A percentile compares a stretch with the other conserved stretches of the same genome.
These are phyloP conservation scores for Magnolia changhungtana DNA, from an alignment of 164 flowering plant genomes.

Conservation along the genomic window DNA sequence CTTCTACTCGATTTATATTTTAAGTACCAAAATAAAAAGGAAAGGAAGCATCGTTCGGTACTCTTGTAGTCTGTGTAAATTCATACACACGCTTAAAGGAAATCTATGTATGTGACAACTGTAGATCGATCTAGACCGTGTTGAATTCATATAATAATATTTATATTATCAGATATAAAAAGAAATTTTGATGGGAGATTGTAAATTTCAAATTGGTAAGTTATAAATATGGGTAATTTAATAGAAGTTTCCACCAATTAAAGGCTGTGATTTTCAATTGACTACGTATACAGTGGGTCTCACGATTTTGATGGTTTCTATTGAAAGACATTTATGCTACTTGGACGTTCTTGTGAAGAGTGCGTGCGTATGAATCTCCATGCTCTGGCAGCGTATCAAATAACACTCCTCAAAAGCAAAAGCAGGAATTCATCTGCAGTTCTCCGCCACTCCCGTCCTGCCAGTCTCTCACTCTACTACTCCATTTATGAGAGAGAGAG, in stretches of 20 bases:
- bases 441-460: background rate
- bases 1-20: background rate
- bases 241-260: too few relatives aligned
- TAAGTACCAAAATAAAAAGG: background rate
- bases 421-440: background rate
- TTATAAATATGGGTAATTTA: too few relatives aligned
- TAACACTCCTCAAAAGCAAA: background rate
- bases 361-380: background rate
- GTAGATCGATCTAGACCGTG: background rate
- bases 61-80: background rate
- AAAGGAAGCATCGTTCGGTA: background rate
- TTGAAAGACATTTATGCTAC: too few relatives aligned
- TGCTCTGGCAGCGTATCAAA: background rate
- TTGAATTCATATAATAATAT: background rate
- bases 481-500: background rate
- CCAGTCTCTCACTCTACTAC: background rate
- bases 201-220: too few relatives aligned
- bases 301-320: too few relatives aligned
- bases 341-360: background rate
- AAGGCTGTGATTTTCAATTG: too few relatives aligned
- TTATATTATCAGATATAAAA: too few relatives aligned
- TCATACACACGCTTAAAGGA: background rate
- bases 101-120: background rate
- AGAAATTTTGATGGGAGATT: too few relatives aligned
- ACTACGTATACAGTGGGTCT: too few relatives aligned